Evolutionary conservation across 1,284 basidiomycete genomes (phyloP).

Genomic region (Xerocomus minutiporus): DNA sequence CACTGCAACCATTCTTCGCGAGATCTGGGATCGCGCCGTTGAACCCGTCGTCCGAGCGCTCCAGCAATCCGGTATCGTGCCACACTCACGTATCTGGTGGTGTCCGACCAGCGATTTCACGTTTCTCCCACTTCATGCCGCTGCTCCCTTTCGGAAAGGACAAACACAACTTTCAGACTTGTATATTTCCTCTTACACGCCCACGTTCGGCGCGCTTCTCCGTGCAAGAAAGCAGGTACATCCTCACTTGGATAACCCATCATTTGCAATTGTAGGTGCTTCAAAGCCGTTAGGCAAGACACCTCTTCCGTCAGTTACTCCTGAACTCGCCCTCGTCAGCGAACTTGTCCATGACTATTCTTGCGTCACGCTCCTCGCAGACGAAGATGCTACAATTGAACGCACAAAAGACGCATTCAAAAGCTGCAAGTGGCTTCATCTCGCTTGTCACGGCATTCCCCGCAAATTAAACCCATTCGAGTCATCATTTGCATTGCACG

Average conservation of each 20-base stretch:
- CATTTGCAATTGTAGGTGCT: background rate
- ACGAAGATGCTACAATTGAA: background rate
- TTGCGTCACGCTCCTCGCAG: background rate
- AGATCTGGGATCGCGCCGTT: constrained; percentile 27
- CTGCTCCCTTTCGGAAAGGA: constrained; percentile 17
- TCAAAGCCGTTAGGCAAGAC: background rate
- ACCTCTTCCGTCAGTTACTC: background rate
- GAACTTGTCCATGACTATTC: background rate
- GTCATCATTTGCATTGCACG: constrained; percentile 21
- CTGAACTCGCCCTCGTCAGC: constrained; percentile 3
- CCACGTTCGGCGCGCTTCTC: constrained; percentile 19
- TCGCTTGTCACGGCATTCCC: constrained; percentile 19
- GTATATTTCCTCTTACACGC: constrained; percentile 35
- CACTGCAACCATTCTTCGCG: constrained; percentile 16
- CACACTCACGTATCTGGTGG: constrained; percentile 36
- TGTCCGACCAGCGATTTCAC: constrained; percentile 33
- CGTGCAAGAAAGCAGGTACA: background rate
- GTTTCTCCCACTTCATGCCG: constrained; percentile 36
- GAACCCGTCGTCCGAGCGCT: constrained; percentile 24
- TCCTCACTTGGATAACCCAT: background rate
- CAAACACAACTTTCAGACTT: constrained; percentile 23
- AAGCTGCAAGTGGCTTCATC: constrained; percentile 14
- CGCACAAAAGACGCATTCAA: background rate
- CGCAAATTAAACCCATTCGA: constrained; percentile 16
- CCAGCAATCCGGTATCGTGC: constrained; percentile 2